Percentiles rank a stretch among this genome's conserved stretches.
These are phyloP conservation scores for Streptanthus diversifolius DNA, from an alignment of 345 rosid species.

Conservation along the genomic window DNA sequence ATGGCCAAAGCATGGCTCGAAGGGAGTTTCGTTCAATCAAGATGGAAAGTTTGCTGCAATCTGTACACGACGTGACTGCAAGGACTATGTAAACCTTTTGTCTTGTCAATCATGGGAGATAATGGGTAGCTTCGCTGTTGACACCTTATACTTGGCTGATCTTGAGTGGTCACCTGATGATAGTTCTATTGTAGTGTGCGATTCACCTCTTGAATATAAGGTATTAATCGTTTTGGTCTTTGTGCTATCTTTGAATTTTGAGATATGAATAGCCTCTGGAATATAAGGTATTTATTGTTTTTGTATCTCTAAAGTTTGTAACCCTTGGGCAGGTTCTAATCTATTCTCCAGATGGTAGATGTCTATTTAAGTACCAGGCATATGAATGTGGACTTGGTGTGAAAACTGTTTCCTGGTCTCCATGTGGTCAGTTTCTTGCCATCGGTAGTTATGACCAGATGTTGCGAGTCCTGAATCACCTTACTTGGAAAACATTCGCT, in stretches of 20 bases:
- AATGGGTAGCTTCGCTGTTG: slow-evolving; percentile 89
- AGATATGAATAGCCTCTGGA: slow-evolving; percentile 56
- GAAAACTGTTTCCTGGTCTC: slow-evolving; percentile 90
- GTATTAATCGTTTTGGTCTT: slow-evolving; percentile 31
- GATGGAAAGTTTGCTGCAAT: slow-evolving; percentile 91
- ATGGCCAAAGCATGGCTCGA: slow-evolving; percentile 93
- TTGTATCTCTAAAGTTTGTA: slow-evolving; percentile 14
- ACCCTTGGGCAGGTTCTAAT: slow-evolving; percentile 64
- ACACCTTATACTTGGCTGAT: slow-evolving; percentile 88
- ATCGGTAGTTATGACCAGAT: slow-evolving; percentile 97
- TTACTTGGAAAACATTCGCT: slow-evolving; percentile 96
- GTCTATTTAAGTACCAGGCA: slow-evolving; percentile 89
- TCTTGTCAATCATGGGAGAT: slow-evolving; percentile 93
- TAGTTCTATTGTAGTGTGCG: slow-evolving; percentile 79
- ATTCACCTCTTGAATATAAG: slow-evolving; percentile 89
- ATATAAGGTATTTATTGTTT: slow-evolving; percentile 51
- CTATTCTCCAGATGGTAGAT: slow-evolving; percentile 96
- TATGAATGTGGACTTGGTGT: slow-evolving; percentile 98
- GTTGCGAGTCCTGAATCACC: slow-evolving; percentile 80
- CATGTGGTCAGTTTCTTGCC: slow-evolving; percentile 95
- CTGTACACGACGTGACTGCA: slow-evolving; percentile 92
- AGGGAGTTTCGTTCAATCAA: slow-evolving; percentile 70
- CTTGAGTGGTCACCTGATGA: slow-evolving; percentile 96
- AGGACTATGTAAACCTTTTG: slow-evolving; percentile 81
- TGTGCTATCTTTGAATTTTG: neutral